A percentile compares a stretch with the other conserved stretches of the same genome.
phyloP scores from a whole-genome alignment of 306 rosid genomes.

The Begonia fuchsioides region DNA sequence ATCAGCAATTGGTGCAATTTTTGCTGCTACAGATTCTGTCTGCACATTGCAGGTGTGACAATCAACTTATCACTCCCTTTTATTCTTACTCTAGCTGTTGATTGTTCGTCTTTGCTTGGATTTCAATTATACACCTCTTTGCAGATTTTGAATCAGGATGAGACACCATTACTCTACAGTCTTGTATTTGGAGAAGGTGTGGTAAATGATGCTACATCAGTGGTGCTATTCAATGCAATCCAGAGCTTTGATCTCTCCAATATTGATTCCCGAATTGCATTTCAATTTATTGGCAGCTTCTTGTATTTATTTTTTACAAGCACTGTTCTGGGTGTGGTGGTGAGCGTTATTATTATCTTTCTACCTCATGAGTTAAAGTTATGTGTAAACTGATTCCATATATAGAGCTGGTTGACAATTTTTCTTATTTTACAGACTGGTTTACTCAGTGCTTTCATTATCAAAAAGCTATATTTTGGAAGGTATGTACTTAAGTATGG shows the following conservation, averaged over 20 bases:
- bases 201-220: slow-evolving; percentile 92
- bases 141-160: slow-evolving; percentile 81
- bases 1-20: slow-evolving; percentile 74
- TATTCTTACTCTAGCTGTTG: slow-evolving; percentile 6
- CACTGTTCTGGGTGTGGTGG: slow-evolving; percentile 81
- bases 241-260: slow-evolving; percentile 71
- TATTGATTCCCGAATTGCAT: slow-evolving; percentile 35
- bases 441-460: slow-evolving; percentile 73
- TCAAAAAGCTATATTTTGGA: slow-evolving; percentile 81
- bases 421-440: slow-evolving; percentile 50
- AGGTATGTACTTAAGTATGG: slow-evolving; percentile 29
- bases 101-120: slow-evolving; percentile 10
- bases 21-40: slow-evolving; percentile 83
- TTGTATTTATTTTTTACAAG: slow-evolving; percentile 61
- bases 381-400: slow-evolving; percentile 5
- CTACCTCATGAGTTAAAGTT: slow-evolving; percentile 1
- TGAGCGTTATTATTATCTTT: slow-evolving; percentile 20
- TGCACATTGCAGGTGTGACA: slow-evolving; percentile 80
- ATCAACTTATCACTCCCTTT: neutral
- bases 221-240: slow-evolving; percentile 95
- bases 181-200: slow-evolving; percentile 93
- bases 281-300: slow-evolving; percentile 64
- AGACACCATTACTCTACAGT: slow-evolving; percentile 81
- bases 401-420: slow-evolving; percentile 17
- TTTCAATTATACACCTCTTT: slow-evolving; percentile 9